phyloP scores from a whole-genome alignment of 208 protist species.

The Crithidia sp. region DNA sequence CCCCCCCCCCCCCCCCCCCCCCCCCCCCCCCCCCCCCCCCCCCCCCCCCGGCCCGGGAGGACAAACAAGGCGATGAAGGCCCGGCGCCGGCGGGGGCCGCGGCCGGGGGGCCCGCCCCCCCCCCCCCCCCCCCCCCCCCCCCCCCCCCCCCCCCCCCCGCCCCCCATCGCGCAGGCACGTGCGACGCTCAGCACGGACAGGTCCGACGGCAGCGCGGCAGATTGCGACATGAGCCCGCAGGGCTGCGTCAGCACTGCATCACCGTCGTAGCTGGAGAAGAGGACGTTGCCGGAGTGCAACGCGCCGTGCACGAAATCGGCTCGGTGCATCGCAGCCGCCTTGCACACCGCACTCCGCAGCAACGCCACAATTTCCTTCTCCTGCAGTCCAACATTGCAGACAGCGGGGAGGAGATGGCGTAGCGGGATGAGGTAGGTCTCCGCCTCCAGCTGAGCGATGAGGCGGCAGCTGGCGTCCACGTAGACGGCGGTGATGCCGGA shows the following conservation, averaged over 20 bases:
- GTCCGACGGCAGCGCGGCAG: constrained; percentile 20
- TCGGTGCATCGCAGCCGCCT: constrained; percentile 55
- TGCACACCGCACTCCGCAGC: constrained; percentile 54
- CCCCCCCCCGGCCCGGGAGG: no score
- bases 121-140: not conserved
- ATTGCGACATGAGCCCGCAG: constrained; percentile 51
- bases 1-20: no score
- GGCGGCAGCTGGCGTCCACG: constrained; percentile 62
- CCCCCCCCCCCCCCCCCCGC: not conserved
- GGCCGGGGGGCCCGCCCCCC: no score
- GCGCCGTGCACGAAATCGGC: constrained; percentile 72
- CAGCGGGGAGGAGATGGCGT: constrained; percentile 63
- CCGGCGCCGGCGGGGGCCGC: no score
- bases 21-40: no score
- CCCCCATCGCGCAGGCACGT: constrained; percentile 12
- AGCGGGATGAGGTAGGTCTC: constrained; percentile 63
- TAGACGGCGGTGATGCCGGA: constrained; percentile 51
- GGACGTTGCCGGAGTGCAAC: constrained; percentile 80
- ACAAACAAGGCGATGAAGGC: no score
- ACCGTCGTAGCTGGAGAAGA: constrained; percentile 76
- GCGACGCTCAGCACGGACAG: constrained; percentile 36
- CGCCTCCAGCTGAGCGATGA: constrained; percentile 70
- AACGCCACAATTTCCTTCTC: constrained; percentile 51
- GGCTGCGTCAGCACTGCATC: constrained; percentile 60
- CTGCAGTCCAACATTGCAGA: constrained; percentile 31